Base-by-base conservation (phyloP, 2,329 filamentous ascomycete species). In the Neurospora crassa region DNA sequence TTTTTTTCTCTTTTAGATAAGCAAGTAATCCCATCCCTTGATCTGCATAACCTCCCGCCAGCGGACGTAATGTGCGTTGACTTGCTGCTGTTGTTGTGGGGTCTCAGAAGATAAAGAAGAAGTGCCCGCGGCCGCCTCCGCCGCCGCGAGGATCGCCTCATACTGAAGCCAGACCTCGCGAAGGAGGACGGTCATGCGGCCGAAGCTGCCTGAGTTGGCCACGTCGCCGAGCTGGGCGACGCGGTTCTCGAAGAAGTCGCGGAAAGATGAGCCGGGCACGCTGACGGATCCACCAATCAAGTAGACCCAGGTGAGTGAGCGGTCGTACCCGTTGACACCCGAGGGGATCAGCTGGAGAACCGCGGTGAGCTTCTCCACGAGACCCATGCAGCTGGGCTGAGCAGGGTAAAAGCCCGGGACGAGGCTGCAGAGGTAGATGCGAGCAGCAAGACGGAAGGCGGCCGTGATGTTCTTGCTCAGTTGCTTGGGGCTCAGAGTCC, bases 351-450 rank as follows among this genome's bases (percentile, higher is more conserved):
- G 91, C 71, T 92, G 88, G 74, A 98, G 90, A 43, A 91, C 88
- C 71, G 89, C 87, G 37, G 91, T 89, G 73, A 97, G 88, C 77
- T 92, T 92, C 72, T 91, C 88, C 59, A 97, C 89, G 34, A 98
- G 86, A 75, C 90, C 90, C 77, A 91, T 84, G 78, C 90, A 94
- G 79, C 90, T 93, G 10, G 85, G 84, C 77, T 96, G 91, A 71
- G 85, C 86, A 68, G 92, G 91, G 76, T 91, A 90, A 82, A 95
- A 96, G 71, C 94, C 94, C 0, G 95, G 95, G 0, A 98, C 92
- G 43, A 99, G 86, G 78, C 92, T 94, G 89, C 94, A 97, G n/a
- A 98, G 90, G 82, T 97, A 97, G 82, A 99, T 94, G 78, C 95
- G 91, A 3, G 95, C 94, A 2, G 95, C 95, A 70, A 97, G 85